These are phyloP conservation scores for Saccharomyces hybrid DNA, from an alignment of 1,139 yeast species.

Conservation along the genomic window DNA sequence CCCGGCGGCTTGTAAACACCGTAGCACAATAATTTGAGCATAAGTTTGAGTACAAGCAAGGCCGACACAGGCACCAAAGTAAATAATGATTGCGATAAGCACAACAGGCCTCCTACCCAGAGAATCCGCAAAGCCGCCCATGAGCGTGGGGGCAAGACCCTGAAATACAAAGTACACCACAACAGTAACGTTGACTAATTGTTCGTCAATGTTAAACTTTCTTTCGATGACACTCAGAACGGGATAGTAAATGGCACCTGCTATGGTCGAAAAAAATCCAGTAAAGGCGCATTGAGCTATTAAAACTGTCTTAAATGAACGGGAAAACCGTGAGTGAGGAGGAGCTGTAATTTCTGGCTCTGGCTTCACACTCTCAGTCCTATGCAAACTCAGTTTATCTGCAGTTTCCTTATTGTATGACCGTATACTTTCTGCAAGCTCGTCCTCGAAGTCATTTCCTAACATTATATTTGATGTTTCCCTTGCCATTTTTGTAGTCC, in stretches of 20 bases:
- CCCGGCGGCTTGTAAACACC: constrained; percentile 65
- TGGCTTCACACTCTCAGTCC: constrained; percentile 6
- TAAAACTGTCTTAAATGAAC: constrained; percentile 33
- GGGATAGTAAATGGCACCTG: constrained; percentile 68
- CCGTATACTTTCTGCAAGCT: background rate
- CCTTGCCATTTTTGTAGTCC: no score
- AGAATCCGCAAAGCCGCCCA: constrained; percentile 59
- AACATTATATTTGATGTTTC: no score
- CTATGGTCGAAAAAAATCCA: constrained; percentile 56
- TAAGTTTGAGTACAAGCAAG: constrained; percentile 44
- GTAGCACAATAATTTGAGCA: constrained; percentile 43
- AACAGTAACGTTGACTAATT: constrained; percentile 55
- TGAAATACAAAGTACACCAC: constrained; percentile 67
- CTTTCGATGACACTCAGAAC: constrained; percentile 49
- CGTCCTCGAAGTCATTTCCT: constrained; percentile 27
- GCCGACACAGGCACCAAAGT: constrained; percentile 52
- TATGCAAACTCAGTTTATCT: background rate
- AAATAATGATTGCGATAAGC: constrained; percentile 43
- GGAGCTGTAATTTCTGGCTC: constrained; percentile 13
- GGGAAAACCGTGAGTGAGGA: constrained; percentile 33
- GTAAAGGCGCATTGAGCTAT: constrained; percentile 38
- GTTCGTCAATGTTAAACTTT: constrained; percentile 47
- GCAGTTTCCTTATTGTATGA: background rate
- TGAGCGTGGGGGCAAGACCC: constrained; percentile 58
- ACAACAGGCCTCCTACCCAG: constrained; percentile 65